Percentiles rank a stretch among this genome's conserved stretches.
Evolutionary conservation across 306 rosid genomes (phyloP).

Genomic region (Gillenia trifoliata): DNA sequence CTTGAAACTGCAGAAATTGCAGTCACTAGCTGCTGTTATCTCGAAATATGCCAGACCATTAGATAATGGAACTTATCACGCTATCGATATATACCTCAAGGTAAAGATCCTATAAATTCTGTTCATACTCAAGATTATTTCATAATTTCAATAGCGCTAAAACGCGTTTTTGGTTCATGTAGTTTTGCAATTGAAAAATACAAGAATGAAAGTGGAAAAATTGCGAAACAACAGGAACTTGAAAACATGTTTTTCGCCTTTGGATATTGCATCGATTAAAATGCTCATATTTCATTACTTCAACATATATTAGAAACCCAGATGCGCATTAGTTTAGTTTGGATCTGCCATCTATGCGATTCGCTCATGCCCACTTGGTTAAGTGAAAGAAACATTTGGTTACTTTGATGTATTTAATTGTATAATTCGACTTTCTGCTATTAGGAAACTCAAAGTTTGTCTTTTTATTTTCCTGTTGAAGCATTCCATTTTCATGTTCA

Average conservation of each 20-base stretch:
- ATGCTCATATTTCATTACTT: not conserved
- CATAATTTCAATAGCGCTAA: too few relatives aligned
- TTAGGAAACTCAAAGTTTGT: too few relatives aligned
- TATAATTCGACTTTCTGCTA: too few relatives aligned
- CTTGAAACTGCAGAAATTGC: conserved; percentile 62
- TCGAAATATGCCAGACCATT: conserved; percentile 74
- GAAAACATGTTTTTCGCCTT: not conserved
- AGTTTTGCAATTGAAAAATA: not conserved
- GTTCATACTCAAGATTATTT: not conserved
- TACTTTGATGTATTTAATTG: too few relatives aligned
- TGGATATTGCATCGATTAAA: not conserved
- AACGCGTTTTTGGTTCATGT: not conserved
- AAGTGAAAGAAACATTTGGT: too few relatives aligned
- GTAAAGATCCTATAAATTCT: conserved; percentile 28
- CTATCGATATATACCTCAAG: conserved; percentile 85
- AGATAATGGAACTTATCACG: conserved; percentile 80
- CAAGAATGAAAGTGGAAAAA: not conserved
- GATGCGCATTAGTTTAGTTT: too few relatives aligned
- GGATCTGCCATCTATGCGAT: too few relatives aligned
- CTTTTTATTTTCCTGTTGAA: too few relatives aligned
- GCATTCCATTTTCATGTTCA: too few relatives aligned
- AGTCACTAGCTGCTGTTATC: conserved; percentile 65
- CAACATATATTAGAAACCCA: too few relatives aligned
- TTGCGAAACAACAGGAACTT: not conserved
- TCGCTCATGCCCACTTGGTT: too few relatives aligned